Evolutionary conservation across 2,329 filamentous ascomycete genomes (phyloP).

Genomic region (Fusarium praegraminearum): DNA sequence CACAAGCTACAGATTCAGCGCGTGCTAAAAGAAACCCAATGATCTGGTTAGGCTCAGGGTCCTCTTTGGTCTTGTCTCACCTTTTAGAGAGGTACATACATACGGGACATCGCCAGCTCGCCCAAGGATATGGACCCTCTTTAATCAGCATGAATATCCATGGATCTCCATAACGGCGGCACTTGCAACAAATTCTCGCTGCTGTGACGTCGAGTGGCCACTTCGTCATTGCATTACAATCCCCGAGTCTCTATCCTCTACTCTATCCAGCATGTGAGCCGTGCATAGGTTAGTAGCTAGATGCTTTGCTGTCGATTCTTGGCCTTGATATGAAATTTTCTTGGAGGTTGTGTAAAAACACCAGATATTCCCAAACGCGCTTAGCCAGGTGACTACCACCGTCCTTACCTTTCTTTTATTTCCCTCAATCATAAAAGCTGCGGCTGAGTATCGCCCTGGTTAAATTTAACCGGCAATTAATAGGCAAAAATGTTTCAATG

Average conservation of each 20-base stretch:
- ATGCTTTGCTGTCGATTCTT: slow-evolving; percentile 13
- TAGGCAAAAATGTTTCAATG: slow-evolving; percentile 31
- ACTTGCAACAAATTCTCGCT: slow-evolving; percentile 25
- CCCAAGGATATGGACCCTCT: slow-evolving; percentile 27
- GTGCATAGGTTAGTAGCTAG: not conserved
- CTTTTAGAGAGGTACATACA: not conserved
- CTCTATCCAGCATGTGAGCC: slow-evolving; percentile 10
- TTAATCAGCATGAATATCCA: slow-evolving; percentile 29
- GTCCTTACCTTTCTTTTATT: slow-evolving; percentile 18
- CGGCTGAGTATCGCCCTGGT: slow-evolving; percentile 22
- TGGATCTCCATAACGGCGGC: slow-evolving; percentile 31
- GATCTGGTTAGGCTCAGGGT: slow-evolving; percentile 22
- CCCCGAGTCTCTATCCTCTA: not conserved
- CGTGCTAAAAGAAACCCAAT: slow-evolving; percentile 19
- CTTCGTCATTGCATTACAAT: slow-evolving; percentile 27
- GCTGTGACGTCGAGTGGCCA: slow-evolving; percentile 44
- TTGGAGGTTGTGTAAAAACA: not conserved
- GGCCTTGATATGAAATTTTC: slow-evolving; percentile 12
- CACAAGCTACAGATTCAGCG: slow-evolving; percentile 19
- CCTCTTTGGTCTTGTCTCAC: not conserved
- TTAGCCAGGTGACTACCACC: slow-evolving; percentile 16
- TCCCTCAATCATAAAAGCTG: slow-evolving; percentile 33
- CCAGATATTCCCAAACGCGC: slow-evolving; percentile 17
- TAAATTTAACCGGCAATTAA: slow-evolving; percentile 39
- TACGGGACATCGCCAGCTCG: not conserved